Percentiles rank a stretch among this genome's conserved stretches.
Evolutionary conservation across 208 protist species (phyloP).

Genomic region (Leishmania braziliensis): DNA sequence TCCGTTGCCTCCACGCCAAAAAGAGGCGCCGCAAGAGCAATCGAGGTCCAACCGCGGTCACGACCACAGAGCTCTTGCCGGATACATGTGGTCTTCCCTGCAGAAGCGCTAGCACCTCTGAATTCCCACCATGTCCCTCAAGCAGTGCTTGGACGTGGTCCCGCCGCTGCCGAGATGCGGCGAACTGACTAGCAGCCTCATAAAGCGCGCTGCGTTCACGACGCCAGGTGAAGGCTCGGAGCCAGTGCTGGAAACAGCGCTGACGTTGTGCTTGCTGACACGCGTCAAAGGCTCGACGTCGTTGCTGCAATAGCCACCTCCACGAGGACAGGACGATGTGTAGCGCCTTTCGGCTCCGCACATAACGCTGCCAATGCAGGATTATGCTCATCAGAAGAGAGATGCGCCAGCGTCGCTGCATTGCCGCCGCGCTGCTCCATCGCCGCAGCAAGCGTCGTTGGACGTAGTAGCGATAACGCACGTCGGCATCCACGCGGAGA

Average conservation of each 20-base stretch:
- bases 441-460: slow-evolving; percentile 47
- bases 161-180: slow-evolving; percentile 1
- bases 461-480: slow-evolving; percentile 65
- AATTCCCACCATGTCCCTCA: background rate
- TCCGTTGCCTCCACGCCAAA: slow-evolving; percentile 40
- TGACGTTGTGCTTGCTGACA: slow-evolving; percentile 9
- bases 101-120: slow-evolving; percentile 17
- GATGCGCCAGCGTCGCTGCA: background rate
- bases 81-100: slow-evolving; percentile 12
- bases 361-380: slow-evolving; percentile 32
- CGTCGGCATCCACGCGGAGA: slow-evolving; percentile 42
- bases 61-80: slow-evolving; percentile 2
- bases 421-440: slow-evolving; percentile 26
- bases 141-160: background rate
- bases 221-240: slow-evolving; percentile 16
- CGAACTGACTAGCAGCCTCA: slow-evolving; percentile 23
- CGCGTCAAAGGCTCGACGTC: slow-evolving; percentile 14
- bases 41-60: slow-evolving; percentile 24
- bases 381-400: slow-evolving; percentile 17
- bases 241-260: slow-evolving; percentile 37
- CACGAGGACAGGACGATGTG: slow-evolving; percentile 14
- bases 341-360: background rate
- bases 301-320: slow-evolving; percentile 17
- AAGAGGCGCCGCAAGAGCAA: slow-evolving; percentile 26
- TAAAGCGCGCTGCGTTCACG: slow-evolving; percentile 25